A percentile compares a stretch with the other conserved stretches of the same genome.
These are phyloP conservation scores for Bryopsis sp. DNA, from an alignment of 139 green algal species.

Conservation along the genomic window DNA sequence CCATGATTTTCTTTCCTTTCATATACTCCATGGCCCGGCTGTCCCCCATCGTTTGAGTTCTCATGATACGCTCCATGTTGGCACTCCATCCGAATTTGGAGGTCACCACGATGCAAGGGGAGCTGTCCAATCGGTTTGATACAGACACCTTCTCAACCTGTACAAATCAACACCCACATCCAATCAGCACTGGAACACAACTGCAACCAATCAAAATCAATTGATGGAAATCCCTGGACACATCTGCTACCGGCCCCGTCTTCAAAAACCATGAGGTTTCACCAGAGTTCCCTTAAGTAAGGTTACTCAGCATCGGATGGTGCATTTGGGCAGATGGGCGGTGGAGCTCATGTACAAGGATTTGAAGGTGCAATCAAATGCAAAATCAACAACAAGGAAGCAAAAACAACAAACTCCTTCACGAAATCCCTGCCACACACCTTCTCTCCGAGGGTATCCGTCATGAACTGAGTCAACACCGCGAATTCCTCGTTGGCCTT, in stretches of 20 bases:
- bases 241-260: no score
- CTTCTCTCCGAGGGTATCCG: conserved; percentile 51
- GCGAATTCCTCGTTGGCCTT: conserved; percentile 53
- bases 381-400: no score
- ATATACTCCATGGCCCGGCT: conserved; percentile 92
- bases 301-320: no score
- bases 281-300: no score
- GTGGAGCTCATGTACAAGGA: no score
- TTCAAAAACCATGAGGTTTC: no score
- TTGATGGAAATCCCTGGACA: no score
- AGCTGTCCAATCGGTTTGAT: conserved; percentile 71
- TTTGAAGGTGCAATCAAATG: no score
- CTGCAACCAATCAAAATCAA: no score
- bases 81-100: conserved; percentile 95
- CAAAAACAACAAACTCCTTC: no score
- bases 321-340: no score
- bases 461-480: conserved; percentile 77
- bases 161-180: conserved; percentile 9
- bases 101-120: conserved; percentile 88
- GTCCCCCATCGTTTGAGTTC: conserved; percentile 82
- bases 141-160: conserved; percentile 43
- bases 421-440: conserved; percentile 25
- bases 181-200: no score
- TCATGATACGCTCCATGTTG: conserved; percentile 98
- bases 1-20: conserved; percentile 85